phyloP scores from a whole-genome alignment of 257 asterid genomes.

The Salvia splendens region DNA sequence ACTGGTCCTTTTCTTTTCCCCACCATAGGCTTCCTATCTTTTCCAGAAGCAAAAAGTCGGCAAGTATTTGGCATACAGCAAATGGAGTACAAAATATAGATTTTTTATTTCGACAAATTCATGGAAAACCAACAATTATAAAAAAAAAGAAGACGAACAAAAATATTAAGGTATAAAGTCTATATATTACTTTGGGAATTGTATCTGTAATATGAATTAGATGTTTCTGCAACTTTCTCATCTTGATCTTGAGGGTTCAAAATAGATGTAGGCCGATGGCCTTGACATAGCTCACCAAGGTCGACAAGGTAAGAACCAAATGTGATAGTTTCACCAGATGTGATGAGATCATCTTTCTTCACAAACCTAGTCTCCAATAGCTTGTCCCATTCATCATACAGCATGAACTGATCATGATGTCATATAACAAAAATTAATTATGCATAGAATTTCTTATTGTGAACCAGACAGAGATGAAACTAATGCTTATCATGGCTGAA shows the following conservation, averaged over 20 bases:
- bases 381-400: slow-evolving; percentile 74
- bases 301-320: slow-evolving; percentile 73
- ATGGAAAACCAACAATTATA: neutral
- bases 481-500: slow-evolving; percentile 27
- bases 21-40: slow-evolving; percentile 52
- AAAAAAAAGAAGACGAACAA: slow-evolving; percentile 19
- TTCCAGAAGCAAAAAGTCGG: slow-evolving; percentile 24
- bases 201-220: slow-evolving; percentile 35
- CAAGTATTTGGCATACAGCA: slow-evolving; percentile 32
- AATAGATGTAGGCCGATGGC: slow-evolving; percentile 40
- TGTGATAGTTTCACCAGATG: slow-evolving; percentile 62
- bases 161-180: slow-evolving; percentile 31
- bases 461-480: slow-evolving; percentile 2
- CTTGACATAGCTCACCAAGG: slow-evolving; percentile 67
- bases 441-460: slow-evolving; percentile 8
- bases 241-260: slow-evolving; percentile 36
- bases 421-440: neutral
- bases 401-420: slow-evolving; percentile 51
- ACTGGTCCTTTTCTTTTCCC: slow-evolving; percentile 42
- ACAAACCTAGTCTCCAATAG: slow-evolving; percentile 69
- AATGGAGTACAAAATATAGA: slow-evolving; percentile 1
- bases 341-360: slow-evolving; percentile 65
- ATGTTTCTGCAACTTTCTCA: slow-evolving; percentile 33
- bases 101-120: slow-evolving; percentile 6
- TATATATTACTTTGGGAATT: slow-evolving; percentile 33